A percentile compares a stretch with the other conserved stretches of the same genome.
Evolutionary conservation across 805 yeast species (phyloP).

Genomic region (Debaryomyces maramus): DNA sequence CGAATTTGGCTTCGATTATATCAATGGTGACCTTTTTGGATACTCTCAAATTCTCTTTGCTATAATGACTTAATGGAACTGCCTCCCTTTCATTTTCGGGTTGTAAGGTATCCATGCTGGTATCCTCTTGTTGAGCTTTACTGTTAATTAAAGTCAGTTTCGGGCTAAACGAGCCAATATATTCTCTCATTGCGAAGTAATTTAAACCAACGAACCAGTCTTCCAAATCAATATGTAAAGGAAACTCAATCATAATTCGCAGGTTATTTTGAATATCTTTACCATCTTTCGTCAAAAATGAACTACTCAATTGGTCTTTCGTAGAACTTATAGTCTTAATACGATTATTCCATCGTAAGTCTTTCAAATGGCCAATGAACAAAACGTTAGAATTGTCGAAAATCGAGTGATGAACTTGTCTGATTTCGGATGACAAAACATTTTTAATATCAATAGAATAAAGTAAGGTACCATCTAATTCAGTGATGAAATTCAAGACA

Average conservation of each 20-base stretch:
- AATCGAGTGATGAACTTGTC: slow-evolving; percentile 62
- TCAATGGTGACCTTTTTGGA: slow-evolving; percentile 56
- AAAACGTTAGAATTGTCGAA: slow-evolving; percentile 59
- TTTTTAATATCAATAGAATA: slow-evolving; percentile 57
- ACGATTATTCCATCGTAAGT: slow-evolving; percentile 48
- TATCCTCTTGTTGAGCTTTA: neutral
- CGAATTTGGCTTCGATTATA: slow-evolving; percentile 65
- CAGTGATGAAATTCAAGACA: slow-evolving; percentile 55
- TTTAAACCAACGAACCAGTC: slow-evolving; percentile 74
- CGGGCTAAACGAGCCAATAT: slow-evolving; percentile 32
- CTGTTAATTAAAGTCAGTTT: slow-evolving; percentile 1
- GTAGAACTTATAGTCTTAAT: slow-evolving; percentile 28
- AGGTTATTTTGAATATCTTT: slow-evolving; percentile 31
- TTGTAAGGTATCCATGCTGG: slow-evolving; percentile 1
- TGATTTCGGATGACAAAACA: slow-evolving; percentile 59
- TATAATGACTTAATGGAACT: slow-evolving; percentile 15
- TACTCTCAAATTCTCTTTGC: slow-evolving; percentile 46
- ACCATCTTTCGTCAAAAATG: slow-evolving; percentile 36
- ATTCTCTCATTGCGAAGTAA: slow-evolving; percentile 63
- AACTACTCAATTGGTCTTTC: slow-evolving; percentile 20
- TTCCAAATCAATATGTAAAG: slow-evolving; percentile 66
- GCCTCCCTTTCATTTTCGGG: neutral
- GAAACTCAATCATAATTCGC: slow-evolving; percentile 59
- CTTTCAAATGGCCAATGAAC: slow-evolving; percentile 56
- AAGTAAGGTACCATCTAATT: slow-evolving; percentile 61